Percentiles rank a stretch among this genome's conserved stretches.
Evolutionary conservation across 2,329 filamentous ascomycete genomes (phyloP).

Genomic region (Penicillium expansum): DNA sequence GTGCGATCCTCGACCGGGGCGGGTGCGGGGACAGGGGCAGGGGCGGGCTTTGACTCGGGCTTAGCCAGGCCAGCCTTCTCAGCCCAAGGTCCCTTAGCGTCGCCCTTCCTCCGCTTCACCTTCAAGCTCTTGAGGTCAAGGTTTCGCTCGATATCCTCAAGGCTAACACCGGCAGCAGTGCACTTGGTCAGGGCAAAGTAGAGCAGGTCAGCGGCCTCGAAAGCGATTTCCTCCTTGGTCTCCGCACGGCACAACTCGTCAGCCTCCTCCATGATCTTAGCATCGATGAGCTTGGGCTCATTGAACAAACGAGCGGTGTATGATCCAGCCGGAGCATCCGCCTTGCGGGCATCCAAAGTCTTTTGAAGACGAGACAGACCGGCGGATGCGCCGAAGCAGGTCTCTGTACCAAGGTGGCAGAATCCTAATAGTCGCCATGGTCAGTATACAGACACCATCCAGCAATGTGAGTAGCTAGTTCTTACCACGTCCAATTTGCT

Average conservation of each 20-base stretch:
- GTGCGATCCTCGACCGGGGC: constrained; percentile 48
- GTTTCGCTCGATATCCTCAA: constrained; percentile 88
- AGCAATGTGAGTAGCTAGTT: not conserved
- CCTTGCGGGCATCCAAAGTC: constrained; percentile 77
- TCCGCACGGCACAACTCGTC: constrained; percentile 89
- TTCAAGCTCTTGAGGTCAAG: constrained; percentile 93
- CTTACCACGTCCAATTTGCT: constrained; percentile 73
- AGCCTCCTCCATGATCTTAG: constrained; percentile 98
- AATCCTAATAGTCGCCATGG: constrained; percentile 55
- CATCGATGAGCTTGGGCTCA: constrained; percentile 81
- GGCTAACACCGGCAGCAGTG: constrained; percentile 74
- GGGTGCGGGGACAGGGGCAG: constrained; percentile 46
- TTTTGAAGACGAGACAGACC: constrained; percentile 84
- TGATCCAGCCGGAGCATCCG: constrained; percentile 79
- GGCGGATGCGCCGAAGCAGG: constrained; percentile 82
- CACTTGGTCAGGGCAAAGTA: constrained; percentile 96
- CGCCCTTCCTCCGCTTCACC: constrained; percentile 86
- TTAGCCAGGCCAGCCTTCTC: constrained; percentile 69
- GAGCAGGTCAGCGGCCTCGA: constrained; percentile 90
- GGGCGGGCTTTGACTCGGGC: constrained; percentile 28
- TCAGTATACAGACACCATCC: constrained; percentile 16
- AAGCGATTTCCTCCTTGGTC: constrained; percentile 78
- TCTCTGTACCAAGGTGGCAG: constrained; percentile 88
- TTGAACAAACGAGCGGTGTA: constrained; percentile 93
- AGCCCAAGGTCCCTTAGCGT: constrained; percentile 91